phyloP scores from a whole-genome alignment of 805 yeast genomes.

The Saccharomycopsis javanensis region DNA sequence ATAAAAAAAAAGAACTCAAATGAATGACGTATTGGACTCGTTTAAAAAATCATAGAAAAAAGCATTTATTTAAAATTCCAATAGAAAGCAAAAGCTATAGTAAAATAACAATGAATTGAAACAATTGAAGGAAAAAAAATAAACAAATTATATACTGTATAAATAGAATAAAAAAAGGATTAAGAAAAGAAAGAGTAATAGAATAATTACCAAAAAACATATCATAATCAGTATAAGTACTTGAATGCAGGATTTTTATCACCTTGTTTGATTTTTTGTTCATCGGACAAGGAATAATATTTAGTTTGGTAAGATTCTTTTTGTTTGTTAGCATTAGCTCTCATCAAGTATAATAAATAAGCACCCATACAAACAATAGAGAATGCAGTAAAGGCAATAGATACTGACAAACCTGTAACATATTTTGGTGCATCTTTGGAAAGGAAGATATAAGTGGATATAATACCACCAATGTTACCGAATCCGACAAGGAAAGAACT shows the following conservation, averaged over 20 bases:
- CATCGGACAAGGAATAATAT: conserved; percentile 24
- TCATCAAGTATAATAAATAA: conserved; percentile 29
- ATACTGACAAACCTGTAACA: conserved; percentile 42
- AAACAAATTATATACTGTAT: background rate
- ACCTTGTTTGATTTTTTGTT: conserved; percentile 30
- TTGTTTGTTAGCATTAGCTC: conserved; percentile 23
- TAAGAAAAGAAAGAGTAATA: background rate
- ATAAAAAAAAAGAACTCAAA: too few relatives aligned
- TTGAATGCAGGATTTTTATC: conserved; percentile 31
- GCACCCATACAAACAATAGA: conserved; percentile 29
- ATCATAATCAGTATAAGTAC: conserved; percentile 27
- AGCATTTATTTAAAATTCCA: too few relatives aligned
- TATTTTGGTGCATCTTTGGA: conserved; percentile 50
- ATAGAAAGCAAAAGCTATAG: too few relatives aligned
- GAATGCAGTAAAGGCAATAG: conserved; percentile 39
- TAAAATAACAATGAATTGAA: background rate
- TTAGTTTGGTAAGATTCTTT: conserved; percentile 23
- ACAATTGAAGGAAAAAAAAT: background rate
- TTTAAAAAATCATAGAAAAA: too few relatives aligned
- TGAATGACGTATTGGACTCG: too few relatives aligned
- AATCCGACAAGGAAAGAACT: conserved; percentile 58
- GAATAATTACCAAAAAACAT: background rate
- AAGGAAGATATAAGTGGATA: conserved; percentile 49
- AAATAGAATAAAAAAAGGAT: background rate
- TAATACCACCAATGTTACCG: conserved; percentile 66